phyloP scores from a whole-genome alignment of 169 alveolate species.

The Theileria parva region DNA sequence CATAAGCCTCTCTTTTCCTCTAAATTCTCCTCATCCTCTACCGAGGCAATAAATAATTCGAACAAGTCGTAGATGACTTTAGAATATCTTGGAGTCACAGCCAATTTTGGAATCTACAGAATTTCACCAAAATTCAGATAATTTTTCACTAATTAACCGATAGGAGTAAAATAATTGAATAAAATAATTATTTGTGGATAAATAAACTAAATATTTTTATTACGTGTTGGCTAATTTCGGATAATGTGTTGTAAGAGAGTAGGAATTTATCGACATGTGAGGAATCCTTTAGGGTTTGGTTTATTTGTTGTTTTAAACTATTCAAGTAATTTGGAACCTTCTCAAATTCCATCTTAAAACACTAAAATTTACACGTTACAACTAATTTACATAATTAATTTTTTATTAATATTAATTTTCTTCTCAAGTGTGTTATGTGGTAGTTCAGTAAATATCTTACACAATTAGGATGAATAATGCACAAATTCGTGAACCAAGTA shows the following conservation, averaged over 20 bases:
- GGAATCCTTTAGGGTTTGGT: constrained; percentile 30
- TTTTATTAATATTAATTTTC: too few relatives aligned
- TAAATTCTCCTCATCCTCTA: constrained; percentile 35
- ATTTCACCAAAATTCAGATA: too few relatives aligned
- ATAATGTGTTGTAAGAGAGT: constrained; percentile 43
- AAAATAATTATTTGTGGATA: too few relatives aligned
- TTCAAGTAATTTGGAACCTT: constrained; percentile 42
- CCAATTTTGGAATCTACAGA: constrained; percentile 40
- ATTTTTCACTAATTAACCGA: too few relatives aligned
- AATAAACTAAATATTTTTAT: not conserved
- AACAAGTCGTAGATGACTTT: constrained; percentile 46
- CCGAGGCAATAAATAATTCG: constrained; percentile 41
- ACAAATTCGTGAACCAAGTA: constrained; percentile 22
- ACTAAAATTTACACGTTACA: not conserved
- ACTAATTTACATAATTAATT: not conserved
- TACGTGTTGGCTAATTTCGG: constrained; percentile 48
- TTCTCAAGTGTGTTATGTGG: not conserved
- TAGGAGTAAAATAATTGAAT: not conserved
- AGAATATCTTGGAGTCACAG: constrained; percentile 38
- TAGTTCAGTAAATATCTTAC: not conserved
- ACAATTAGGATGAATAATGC: not conserved
- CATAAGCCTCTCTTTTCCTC: constrained; percentile 42
- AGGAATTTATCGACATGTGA: constrained; percentile 49
- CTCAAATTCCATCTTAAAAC: constrained; percentile 1
- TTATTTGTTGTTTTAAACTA: constrained; percentile 27